Evolutionary conservation across 2,329 filamentous ascomycete genomes (phyloP), one percentile per base, ranked within the genome.

Genomic region (Sporothrix luriei): DNA sequence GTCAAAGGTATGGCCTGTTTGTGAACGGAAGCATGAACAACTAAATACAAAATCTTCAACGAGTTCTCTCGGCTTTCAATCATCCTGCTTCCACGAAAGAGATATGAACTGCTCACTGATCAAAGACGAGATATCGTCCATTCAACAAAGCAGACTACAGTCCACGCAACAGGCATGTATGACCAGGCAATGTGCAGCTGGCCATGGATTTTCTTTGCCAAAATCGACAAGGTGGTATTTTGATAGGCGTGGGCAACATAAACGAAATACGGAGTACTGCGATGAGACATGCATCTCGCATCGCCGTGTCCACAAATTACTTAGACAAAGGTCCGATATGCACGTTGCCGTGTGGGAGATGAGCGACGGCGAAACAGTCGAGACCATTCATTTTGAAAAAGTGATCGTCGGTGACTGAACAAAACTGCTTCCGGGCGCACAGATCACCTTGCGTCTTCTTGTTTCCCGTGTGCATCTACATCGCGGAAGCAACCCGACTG

Each of bases 241-340:
- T 33, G 33, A 33, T 33, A 6, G 29, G 29, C 29, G 6, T 33
- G 6, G 33, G 9, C 33, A 33, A 33, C 33, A 33, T 33, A 33
- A 33, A 33, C 33, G 33, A 33, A 33, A 43, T 43, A 48, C 33
- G 24, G n/a, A 48, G 11, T 14, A n/a, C 14, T n/a, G 40, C 14
- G 66, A 54, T 59, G 54, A 59, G 54, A 59, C 66, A 62, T 54
- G 55, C 38, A 68, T 59, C 54, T 48, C 66, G 48, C 66, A 68
- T 68, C 40, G 16, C 24, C 16, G 49, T 54, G 48, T 55, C 33
- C 24, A 54, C 24, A 29, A 40, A n/a, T 29, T 38, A 33, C 38
- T 26, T 51, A 65, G 46, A 65, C 46, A 43, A 19, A 5, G n/a
- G 65, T 67, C 51, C 33, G 16, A 43, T 21, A n/a, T 67, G 49